A percentile compares a stretch with the other conserved stretches of the same genome.
Evolutionary conservation across 805 yeast species (phyloP).

Genomic region (Deakozyma indianensis): DNA sequence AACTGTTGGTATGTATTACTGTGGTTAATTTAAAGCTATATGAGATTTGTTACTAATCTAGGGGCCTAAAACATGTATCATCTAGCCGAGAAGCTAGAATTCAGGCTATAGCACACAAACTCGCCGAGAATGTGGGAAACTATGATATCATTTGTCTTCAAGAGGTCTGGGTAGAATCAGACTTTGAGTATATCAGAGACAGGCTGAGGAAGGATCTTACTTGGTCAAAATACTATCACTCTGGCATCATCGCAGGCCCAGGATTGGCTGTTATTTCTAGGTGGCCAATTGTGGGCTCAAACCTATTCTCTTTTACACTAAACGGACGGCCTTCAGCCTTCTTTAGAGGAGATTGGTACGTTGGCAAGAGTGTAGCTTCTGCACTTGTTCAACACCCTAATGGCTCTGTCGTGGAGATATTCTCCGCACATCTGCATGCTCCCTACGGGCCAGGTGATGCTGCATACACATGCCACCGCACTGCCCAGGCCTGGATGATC

Average conservation of each 20-base stretch:
- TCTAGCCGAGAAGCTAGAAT: constrained; percentile 51
- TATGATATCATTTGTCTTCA: constrained; percentile 89
- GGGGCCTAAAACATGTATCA: constrained; percentile 88
- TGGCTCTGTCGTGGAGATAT: constrained; percentile 45
- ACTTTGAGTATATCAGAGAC: constrained; percentile 52
- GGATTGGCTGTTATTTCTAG: constrained; percentile 78
- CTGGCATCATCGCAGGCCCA: constrained; percentile 87
- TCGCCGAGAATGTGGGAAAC: constrained; percentile 30
- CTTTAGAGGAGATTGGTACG: constrained; percentile 93
- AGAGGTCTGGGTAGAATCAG: constrained; percentile 82
- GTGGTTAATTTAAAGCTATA: no score
- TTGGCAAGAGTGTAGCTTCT: constrained; percentile 78
- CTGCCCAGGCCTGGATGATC: constrained; percentile 95
- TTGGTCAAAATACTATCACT: constrained; percentile 51
- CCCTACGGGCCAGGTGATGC: constrained; percentile 88
- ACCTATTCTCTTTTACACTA: constrained; percentile 72
- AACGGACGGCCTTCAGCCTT: constrained; percentile 93
- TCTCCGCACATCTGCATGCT: constrained; percentile 95
- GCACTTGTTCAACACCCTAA: constrained; percentile 44
- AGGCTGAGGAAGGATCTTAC: constrained; percentile 38
- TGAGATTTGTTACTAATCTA: constrained; percentile 16
- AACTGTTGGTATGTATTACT: background rate
- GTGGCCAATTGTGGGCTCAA: constrained; percentile 68
- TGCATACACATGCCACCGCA: constrained; percentile 76
- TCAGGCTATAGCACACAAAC: constrained; percentile 53